Base-by-base conservation (phyloP, 495 filamentous ascomycete species). In the Annulohypoxylon stygium region DNA sequence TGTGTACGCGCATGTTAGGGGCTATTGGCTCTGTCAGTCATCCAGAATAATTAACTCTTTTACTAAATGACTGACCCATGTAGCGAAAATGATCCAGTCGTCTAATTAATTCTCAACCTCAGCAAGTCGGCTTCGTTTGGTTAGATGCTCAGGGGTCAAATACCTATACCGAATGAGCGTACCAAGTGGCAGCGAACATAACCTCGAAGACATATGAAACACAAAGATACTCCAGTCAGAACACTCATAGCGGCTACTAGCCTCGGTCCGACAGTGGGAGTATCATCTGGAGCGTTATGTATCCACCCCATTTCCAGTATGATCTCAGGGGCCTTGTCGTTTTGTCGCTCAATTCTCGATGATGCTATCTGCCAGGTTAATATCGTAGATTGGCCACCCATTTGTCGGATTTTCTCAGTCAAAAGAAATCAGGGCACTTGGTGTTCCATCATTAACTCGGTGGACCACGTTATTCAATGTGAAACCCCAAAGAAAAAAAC, bases 51-150 rank as follows among this genome's bases (percentile, higher is more conserved):
- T 33, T 30, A 11, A 23, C 18, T 43, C 2, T 25, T 47, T 23
- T 11, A 47, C 10, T 5, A 55, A 36, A 30, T 16, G 3, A 14
- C 51, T 0, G 61, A 73, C 70, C 70, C 70, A 73, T 47, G 70
- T 73, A 20, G 47, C 36, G 30, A 68, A 55, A 41, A 68, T 69
- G 34, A 65, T 65, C 65, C 70, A 73, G 18, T 73, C 70, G 45
- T 73, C 70, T 73, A 34, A 12, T 51, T 30, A 3, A 3, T 25
- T 45, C 65, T 48, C 2, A 59, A 10, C 7, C 4, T 63, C 16
- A 64, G 50, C 18, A 68, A 9, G 5, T 14, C 0, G 20, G 2
- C 11, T 30, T 39, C 26, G 4, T 36, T 34, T 10, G n/a, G 0
- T 4, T 53, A 25, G 1, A n/a, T 14, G 8, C 34, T 33, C 12